Percentiles rank a stretch among this genome's conserved stretches.
Evolutionary conservation across 495 filamentous ascomycete genomes (phyloP).

Genomic region (Cryomyces minteri): DNA sequence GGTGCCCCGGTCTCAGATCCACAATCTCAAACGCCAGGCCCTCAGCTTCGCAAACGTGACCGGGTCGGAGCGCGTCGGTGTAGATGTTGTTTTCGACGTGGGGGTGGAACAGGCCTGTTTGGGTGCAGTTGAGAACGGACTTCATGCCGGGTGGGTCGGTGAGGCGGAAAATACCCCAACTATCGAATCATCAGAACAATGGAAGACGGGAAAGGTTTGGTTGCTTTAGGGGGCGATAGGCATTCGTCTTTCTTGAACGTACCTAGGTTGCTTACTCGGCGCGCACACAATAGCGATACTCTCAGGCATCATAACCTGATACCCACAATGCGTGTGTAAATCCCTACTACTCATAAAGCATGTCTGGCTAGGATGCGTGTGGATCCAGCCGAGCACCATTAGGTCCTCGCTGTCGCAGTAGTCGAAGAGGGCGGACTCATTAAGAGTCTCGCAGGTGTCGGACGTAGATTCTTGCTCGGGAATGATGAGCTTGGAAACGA

Average conservation of each 20-base stretch:
- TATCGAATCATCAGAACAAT: constrained; percentile 10
- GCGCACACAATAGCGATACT: constrained; percentile 95
- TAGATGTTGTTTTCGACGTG: constrained; percentile 59
- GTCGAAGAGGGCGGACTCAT: constrained; percentile 66
- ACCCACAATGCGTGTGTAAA: constrained; percentile 79
- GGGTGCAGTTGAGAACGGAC: constrained; percentile 55
- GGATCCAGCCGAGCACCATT: constrained; percentile 91
- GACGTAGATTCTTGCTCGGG: constrained; percentile 77
- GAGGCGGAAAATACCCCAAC: constrained; percentile 82
- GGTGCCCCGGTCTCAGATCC: constrained; percentile 36
- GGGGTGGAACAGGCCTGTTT: constrained; percentile 69
- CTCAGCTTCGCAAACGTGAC: constrained; percentile 69
- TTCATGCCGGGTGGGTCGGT: constrained; percentile 82
- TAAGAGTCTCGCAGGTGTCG: constrained; percentile 85
- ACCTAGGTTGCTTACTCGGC: constrained; percentile 58
- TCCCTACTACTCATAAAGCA: constrained; percentile 96
- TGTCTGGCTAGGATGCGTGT: constrained; percentile 89
- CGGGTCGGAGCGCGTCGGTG: constrained; percentile 60
- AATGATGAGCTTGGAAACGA: constrained; percentile 73
- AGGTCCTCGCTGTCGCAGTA: constrained; percentile 75
- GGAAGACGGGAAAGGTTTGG: not conserved
- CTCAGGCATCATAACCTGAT: constrained; percentile 87
- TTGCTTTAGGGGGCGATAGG: not conserved
- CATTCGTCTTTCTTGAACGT: constrained; percentile 17
- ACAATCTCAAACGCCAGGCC: constrained; percentile 61